Base-by-base conservation (phyloP, 1,139 yeast species). In the Yamadazyma oceani region DNA sequence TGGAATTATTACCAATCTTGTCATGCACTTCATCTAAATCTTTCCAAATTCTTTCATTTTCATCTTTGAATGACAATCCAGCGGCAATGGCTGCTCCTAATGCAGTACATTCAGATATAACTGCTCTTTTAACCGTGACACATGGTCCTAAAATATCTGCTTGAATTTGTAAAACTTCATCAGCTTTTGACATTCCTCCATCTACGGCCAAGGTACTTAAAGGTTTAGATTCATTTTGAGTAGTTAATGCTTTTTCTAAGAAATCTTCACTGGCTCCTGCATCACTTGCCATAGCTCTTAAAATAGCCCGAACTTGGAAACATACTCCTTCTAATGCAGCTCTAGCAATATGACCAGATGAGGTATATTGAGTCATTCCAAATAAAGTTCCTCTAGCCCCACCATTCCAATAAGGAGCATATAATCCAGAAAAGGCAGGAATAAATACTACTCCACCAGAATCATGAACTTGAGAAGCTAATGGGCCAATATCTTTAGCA, bases 21-120 rank as follows among this genome's bases (percentile, higher is more conserved):
- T 52, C 65, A 15, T 57, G 51, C 13, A 73, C 85, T 46, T 88
- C 96, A 43, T 79, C 84, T 43, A 88, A 67, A 50, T 80, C 77
- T 44, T 71, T 74, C 96, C 96, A 90, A 36, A 88, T 61, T 38
- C 85, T 74, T 42, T 85, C 79, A 26, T 74, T 68, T 34, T 67
- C 78, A 43, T 76, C 70, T 50, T 76, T 64, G 44, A 70, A 69
- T 2, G 90, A 82, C 52, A 89, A 68, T 10, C 96, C 96, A 2
- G 97, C 96, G 15, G 96, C 96, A 52, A 90, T 86, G 10, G 97
- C 97, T 10, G 96, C 96, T 19, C 97, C 97, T 46, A 90, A 73
- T 1, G 97, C 97, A 4, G 97, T 90, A 58, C 96, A 89, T 64
- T 90, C 97, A 25, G 88, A 69, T 60, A 85, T 85, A 22, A 79